phyloP scores from a whole-genome alignment of 768 basidiomycete genomes.

The Sistotremastrum suecicum region DNA sequence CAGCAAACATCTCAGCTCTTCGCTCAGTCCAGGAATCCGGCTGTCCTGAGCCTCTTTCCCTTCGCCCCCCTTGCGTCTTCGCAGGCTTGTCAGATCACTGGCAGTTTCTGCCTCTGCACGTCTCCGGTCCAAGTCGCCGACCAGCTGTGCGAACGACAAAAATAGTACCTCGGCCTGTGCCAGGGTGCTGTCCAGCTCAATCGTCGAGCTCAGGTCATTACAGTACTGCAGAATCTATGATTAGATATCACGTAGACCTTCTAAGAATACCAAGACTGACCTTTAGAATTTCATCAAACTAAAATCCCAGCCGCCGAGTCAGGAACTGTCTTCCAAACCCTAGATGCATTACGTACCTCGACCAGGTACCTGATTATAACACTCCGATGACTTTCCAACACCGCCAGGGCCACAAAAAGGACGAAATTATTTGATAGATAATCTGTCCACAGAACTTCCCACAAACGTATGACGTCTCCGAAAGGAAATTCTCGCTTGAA shows the following conservation, averaged over 20 bases:
- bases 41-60: conserved; percentile 17
- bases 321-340: conserved; percentile 4
- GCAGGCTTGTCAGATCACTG: conserved; percentile 15
- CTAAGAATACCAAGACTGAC: conserved; percentile 18
- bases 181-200: conserved; percentile 90
- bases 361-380: conserved; percentile 91
- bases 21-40: conserved; percentile 36
- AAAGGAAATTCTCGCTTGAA: conserved; percentile 98
- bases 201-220: conserved; percentile 91
- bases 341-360: conserved; percentile 44
- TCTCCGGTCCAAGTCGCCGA: conserved; percentile 79
- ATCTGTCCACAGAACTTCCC: conserved; percentile 92
- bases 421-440: conserved; percentile 80
- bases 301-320: background rate
- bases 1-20: conserved; percentile 48
- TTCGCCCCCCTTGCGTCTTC: conserved; percentile 18
- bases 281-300: conserved; percentile 78
- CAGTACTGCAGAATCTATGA: conserved; percentile 43
- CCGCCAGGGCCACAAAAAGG: conserved; percentile 88
- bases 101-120: conserved; percentile 37
- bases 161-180: conserved; percentile 96
- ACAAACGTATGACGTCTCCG: conserved; percentile 74
- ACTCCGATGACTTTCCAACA: conserved; percentile 90
- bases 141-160: conserved; percentile 77
- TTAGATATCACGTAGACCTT: background rate